These are phyloP conservation scores for Hapsidospora chrysogenum DNA, from an alignment of 495 filamentous ascomycete genomes.

Conservation along the genomic window DNA sequence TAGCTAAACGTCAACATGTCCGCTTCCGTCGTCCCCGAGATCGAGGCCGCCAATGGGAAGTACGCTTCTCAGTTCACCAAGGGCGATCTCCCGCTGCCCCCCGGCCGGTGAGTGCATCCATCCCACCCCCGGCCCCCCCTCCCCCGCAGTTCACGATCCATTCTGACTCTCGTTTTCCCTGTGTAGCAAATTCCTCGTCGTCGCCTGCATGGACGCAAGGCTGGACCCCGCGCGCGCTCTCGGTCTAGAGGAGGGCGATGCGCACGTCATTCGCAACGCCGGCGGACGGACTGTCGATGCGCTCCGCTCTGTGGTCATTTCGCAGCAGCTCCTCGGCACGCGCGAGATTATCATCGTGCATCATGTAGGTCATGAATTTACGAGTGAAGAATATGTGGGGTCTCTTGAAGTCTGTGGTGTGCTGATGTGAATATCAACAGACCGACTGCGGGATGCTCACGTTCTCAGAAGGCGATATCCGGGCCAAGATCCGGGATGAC, in stretches of 20 bases:
- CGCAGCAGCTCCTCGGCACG: constrained; percentile 69
- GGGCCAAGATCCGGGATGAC: constrained; percentile 37
- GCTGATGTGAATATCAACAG: not conserved
- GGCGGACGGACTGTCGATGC: constrained; percentile 53
- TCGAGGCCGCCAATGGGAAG: not conserved
- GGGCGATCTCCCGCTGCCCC: constrained; percentile 1
- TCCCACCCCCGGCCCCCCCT: not conserved
- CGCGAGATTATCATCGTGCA: constrained; percentile 62
- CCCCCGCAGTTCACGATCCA: not conserved
- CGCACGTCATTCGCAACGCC: constrained; percentile 70
- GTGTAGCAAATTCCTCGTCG: constrained; percentile 4
- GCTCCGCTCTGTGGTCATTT: constrained; percentile 60
- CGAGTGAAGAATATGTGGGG: too few species aligned
- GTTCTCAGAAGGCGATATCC: constrained; percentile 51
- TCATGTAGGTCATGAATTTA: too few species aligned
- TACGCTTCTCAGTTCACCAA: constrained; percentile 2
- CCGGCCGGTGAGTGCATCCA: not conserved
- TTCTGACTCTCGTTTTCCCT: not conserved
- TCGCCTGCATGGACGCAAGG: constrained; percentile 76
- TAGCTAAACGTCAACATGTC: not conserved
- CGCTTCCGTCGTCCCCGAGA: not conserved
- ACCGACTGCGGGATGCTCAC: constrained; percentile 72
- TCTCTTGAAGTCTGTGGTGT: too few species aligned
- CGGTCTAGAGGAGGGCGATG: constrained; percentile 59
- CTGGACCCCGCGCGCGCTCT: constrained; percentile 57